A percentile compares a stretch with the other conserved stretches of the same genome.
phyloP scores from a whole-genome alignment of 1,139 yeast species.

The Petasospora rhodanensis region DNA sequence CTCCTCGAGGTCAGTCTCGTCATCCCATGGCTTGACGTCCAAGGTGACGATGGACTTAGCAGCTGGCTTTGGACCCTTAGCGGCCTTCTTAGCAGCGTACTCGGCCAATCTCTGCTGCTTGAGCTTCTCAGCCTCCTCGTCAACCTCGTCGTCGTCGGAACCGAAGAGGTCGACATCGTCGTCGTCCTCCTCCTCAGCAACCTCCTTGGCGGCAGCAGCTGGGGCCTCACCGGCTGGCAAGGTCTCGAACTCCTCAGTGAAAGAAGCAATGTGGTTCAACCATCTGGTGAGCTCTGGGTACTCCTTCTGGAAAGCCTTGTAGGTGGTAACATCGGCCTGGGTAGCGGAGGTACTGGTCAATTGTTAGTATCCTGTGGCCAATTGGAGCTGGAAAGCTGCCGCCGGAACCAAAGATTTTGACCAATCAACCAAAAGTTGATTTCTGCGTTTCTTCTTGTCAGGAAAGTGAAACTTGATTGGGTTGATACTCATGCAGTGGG shows the following conservation, averaged over 20 bases:
- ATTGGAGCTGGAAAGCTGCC: too few relatives aligned
- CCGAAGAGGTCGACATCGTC: conserved; percentile 94
- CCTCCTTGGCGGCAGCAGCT: conserved; percentile 52
- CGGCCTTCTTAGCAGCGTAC: conserved; percentile 96
- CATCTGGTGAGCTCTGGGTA: conserved; percentile 96
- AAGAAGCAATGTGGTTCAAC: conserved; percentile 96
- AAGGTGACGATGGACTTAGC: conserved; percentile 96
- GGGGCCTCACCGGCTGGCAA: conserved; percentile 79
- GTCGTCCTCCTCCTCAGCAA: conserved; percentile 77
- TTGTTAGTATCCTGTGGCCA: conserved; percentile 4
- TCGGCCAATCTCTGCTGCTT: conserved; percentile 97
- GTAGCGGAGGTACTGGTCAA: conserved; percentile 67
- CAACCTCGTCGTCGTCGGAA: conserved; percentile 91
- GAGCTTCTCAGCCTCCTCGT: conserved; percentile 93
- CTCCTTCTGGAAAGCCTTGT: conserved; percentile 91
- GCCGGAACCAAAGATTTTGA: too few relatives aligned
- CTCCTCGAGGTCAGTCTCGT: conserved; percentile 92
- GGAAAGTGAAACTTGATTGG: conserved; percentile 33
- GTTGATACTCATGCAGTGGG: conserved; percentile 89
- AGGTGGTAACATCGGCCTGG: conserved; percentile 92
- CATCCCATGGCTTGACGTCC: conserved; percentile 99
- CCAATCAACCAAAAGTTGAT: too few relatives aligned
- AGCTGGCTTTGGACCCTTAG: conserved; percentile 96
- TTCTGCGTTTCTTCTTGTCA: too few relatives aligned
- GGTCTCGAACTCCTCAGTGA: conserved; percentile 75